Evolutionary conservation across 2,329 filamentous ascomycete genomes (phyloP), one percentile per base, ranked within the genome.

Genomic region (Cladophialophora exuberans): DNA sequence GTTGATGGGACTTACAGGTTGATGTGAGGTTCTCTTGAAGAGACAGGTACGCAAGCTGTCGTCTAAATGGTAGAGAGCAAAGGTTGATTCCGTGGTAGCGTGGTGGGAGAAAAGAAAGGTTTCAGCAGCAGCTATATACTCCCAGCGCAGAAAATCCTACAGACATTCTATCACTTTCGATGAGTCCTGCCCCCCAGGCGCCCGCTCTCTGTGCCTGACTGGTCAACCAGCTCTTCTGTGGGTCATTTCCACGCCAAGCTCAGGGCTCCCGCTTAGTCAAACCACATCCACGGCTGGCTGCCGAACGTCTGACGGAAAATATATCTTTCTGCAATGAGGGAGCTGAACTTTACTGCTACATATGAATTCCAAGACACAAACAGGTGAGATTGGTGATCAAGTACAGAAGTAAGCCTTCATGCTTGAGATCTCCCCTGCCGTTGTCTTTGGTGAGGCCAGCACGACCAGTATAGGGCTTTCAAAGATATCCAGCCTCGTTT

Each of bases 31-130:
- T 33, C 18, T 20, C 17, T 6, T 36, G 13, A 42, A 35, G 30
- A 25, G 44, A 47, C 44, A 36, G 44, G 23, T 36, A 15, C 15
- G 28, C 28, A 23, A 23, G 20, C 44, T 47, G 44, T 47, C 44
- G 28, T 47, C 6, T 23, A 23, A 13, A 15, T n/a, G 13, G 44
- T n/a, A 22, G 44, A 47, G 31, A 38, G 22, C 20, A 36, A 38
- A 47, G 33, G 35, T 47, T 47, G 23, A n/a, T n/a, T 38, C 17
- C 15, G 44, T 47, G 31, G 18, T 47, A 10, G 31, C 23, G 23
- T 47, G 44, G 23, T 36, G 44, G 26, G 23, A 38, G 18, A 22
- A 25, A 38, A 31, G 30, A 23, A 47, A 47, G 44, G 44, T 31
- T 47, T 31, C 28, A 47, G 35, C 35, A 39, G 22, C 35, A 20